Percentiles rank a stretch among this genome's conserved stretches.
phyloP scores from a whole-genome alignment of 192 early-diverging fungal genomes.

The Physocladia obscura region DNA sequence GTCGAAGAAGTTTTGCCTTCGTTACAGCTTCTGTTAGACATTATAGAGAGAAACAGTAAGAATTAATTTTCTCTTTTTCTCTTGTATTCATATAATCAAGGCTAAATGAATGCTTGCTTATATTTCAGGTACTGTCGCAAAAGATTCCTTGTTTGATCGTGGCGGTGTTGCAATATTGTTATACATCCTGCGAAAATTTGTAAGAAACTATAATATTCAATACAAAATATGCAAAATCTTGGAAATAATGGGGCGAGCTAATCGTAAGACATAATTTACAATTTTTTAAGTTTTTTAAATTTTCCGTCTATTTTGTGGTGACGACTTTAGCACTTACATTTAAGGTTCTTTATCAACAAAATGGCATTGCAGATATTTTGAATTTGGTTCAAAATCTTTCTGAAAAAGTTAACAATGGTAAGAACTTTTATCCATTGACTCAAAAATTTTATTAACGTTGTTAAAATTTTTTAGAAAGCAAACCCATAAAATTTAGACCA shows the following conservation, averaged over 20 bases:
- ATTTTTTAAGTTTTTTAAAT: too few relatives aligned
- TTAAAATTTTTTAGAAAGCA: too few relatives aligned
- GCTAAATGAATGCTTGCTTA: too few relatives aligned
- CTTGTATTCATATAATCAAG: neutral
- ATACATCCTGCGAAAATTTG: slow-evolving; percentile 9
- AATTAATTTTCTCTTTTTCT: neutral
- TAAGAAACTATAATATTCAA: slow-evolving; percentile 2
- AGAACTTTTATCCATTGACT: too few relatives aligned
- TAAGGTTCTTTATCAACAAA: slow-evolving; percentile 7
- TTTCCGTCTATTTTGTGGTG: too few relatives aligned
- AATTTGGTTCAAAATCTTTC: neutral
- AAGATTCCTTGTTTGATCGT: slow-evolving; percentile 25
- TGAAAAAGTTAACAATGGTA: neutral
- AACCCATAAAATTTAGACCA: too few relatives aligned
- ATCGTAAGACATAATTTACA: neutral
- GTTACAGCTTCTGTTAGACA: neutral
- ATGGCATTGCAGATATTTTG: neutral
- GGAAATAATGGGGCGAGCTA: slow-evolving; percentile 18
- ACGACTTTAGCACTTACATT: neutral
- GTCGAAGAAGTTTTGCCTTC: neutral
- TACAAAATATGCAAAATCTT: neutral
- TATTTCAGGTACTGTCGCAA: neutral
- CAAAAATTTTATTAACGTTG: too few relatives aligned
- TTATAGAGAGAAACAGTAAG: neutral
- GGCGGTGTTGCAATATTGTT: slow-evolving; percentile 22